These are phyloP conservation scores for Hericium coralloides DNA, from an alignment of 768 basidiomycete genomes.

Conservation along the genomic window DNA sequence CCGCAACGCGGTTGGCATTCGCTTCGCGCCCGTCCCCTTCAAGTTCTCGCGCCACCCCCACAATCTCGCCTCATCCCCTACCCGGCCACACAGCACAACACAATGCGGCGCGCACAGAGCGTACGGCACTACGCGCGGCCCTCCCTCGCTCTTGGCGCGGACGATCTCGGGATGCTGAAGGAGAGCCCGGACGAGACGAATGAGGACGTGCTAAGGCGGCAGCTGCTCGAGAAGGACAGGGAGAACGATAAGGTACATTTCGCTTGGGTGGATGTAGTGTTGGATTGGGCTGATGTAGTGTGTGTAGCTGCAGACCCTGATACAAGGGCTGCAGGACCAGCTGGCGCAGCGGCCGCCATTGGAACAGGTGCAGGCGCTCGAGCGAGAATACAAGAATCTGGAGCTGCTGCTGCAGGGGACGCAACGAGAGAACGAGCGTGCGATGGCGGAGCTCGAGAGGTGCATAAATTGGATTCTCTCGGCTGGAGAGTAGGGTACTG, in stretches of 20 bases:
- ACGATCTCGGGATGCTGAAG: conserved; percentile 12
- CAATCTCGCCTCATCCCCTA: background rate
- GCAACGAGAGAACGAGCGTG: conserved; percentile 77
- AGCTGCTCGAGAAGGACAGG: conserved; percentile 13
- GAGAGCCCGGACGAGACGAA: conserved; percentile 8
- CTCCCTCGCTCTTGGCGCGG: conserved; percentile 1
- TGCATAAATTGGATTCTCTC: conserved; percentile 20
- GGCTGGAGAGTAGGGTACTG: background rate
- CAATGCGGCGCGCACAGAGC: conserved; percentile 12
- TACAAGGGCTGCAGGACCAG: conserved; percentile 55
- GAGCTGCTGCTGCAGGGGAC: conserved; percentile 74
- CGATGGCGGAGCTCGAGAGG: conserved; percentile 77
- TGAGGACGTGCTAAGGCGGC: conserved; percentile 9
- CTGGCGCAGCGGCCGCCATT: conserved; percentile 60
- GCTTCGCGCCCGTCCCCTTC: background rate
- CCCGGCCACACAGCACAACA: background rate
- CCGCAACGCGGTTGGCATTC: background rate
- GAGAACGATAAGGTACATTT: conserved; percentile 12
- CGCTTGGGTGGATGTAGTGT: background rate
- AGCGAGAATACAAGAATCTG: conserved; percentile 67
- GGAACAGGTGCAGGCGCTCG: conserved; percentile 54
- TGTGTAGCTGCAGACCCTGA: conserved; percentile 49
- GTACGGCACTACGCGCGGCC: conserved; percentile 10
- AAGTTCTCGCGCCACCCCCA: background rate
- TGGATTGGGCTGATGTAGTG: background rate